Evolutionary conservation across 805 yeast genomes (phyloP).

Genomic region (Candida pseudofarinosa): DNA sequence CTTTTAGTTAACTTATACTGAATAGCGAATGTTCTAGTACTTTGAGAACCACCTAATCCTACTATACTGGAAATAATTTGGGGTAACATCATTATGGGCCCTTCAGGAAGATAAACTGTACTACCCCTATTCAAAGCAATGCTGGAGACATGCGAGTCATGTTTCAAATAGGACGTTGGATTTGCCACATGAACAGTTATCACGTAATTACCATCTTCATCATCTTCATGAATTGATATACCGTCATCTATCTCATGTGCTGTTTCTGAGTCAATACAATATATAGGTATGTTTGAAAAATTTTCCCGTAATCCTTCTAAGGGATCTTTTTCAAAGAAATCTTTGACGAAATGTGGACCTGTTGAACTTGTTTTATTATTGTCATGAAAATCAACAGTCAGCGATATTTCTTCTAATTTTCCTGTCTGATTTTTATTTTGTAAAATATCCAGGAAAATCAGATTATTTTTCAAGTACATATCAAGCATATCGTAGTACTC

Average conservation of each 20-base stretch:
- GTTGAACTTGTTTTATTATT: background rate
- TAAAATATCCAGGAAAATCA: background rate
- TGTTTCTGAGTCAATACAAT: conserved; percentile 74
- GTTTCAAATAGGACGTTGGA: conserved; percentile 64
- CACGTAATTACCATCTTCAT: conserved; percentile 25
- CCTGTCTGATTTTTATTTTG: background rate
- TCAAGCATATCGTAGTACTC: conserved; percentile 34
- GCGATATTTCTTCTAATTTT: background rate
- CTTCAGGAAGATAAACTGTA: conserved; percentile 72
- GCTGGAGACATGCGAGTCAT: conserved; percentile 37
- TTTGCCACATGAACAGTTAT: conserved; percentile 81
- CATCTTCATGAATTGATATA: conserved; percentile 48
- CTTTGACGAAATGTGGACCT: conserved; percentile 9
- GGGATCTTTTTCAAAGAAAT: conserved; percentile 29
- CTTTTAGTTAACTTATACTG: conserved; percentile 22
- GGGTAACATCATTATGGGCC: conserved; percentile 70
- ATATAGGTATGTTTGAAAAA: conserved; percentile 50
- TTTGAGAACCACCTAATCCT: conserved; percentile 45
- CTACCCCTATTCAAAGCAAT: conserved; percentile 59
- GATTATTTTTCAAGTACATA: background rate
- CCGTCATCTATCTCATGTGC: conserved; percentile 97
- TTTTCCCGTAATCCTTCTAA: conserved; percentile 29
- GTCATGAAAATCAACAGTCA: background rate
- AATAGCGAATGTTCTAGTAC: conserved; percentile 43
- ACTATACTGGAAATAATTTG: conserved; percentile 44